These are phyloP conservation scores for Candolleomyces efflorescens DNA, from an alignment of 768 basidiomycete species.

Conservation along the genomic window DNA sequence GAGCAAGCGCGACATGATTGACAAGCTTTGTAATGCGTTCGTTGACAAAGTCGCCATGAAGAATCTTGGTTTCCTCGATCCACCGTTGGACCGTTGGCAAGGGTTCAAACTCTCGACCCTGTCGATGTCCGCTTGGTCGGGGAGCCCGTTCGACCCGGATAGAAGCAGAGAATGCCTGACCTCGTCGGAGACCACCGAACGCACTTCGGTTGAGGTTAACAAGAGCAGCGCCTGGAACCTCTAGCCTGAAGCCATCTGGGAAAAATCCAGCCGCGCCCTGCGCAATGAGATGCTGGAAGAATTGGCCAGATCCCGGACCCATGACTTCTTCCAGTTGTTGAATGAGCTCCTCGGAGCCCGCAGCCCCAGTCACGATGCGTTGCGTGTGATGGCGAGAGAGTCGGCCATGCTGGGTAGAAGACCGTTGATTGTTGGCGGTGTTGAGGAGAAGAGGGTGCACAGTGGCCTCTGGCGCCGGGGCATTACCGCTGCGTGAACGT, in stretches of 20 bases:
- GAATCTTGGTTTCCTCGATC: conserved; percentile 82
- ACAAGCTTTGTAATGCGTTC: conserved; percentile 63
- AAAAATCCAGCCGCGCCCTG: conserved; percentile 40
- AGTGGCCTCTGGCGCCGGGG: conserved; percentile 61
- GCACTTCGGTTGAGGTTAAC: conserved; percentile 51
- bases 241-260: conserved; percentile 70
- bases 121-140: conserved; percentile 33
- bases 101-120: conserved; percentile 69
- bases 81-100: conserved; percentile 82
- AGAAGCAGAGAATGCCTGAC: conserved; percentile 45
- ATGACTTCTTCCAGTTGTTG: conserved; percentile 80
- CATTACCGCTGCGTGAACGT: conserved; percentile 45
- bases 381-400: conserved; percentile 47
- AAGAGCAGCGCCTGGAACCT: conserved; percentile 53
- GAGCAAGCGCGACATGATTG: conserved; percentile 66
- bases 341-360: conserved; percentile 53
- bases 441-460: conserved; percentile 83
- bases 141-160: conserved; percentile 59
- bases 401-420: conserved; percentile 41
- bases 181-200: conserved; percentile 40
- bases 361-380: conserved; percentile 40
- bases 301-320: conserved; percentile 74
- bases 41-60: conserved; percentile 69
- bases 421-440: conserved; percentile 43
- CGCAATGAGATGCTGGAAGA: conserved; percentile 79